A percentile compares a stretch with the other conserved stretches of the same genome.
phyloP scores from a whole-genome alignment of 2,329 filamentous ascomycete genomes.

The Xylaria hypoxylon region DNA sequence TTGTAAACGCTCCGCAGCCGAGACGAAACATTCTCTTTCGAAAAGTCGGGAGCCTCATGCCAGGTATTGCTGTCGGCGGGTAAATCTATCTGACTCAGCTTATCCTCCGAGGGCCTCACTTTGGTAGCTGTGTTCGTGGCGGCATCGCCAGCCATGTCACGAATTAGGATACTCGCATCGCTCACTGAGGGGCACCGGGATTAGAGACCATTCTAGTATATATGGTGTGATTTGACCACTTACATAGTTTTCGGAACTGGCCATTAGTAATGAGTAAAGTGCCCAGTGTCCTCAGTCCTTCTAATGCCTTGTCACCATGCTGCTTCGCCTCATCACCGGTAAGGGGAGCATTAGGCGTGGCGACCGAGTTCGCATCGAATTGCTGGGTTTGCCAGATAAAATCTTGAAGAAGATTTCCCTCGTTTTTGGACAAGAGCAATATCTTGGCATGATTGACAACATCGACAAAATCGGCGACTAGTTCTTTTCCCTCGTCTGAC shows the following conservation, averaged over 20 bases:
- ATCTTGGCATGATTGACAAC: slow-evolving; percentile 85
- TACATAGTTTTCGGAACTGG: slow-evolving; percentile 91
- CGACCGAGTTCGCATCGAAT: slow-evolving; percentile 72
- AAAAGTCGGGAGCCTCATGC: slow-evolving; percentile 86
- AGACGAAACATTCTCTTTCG: slow-evolving; percentile 74
- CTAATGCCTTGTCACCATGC: slow-evolving; percentile 83
- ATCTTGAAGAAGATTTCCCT: slow-evolving; percentile 93
- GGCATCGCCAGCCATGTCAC: slow-evolving; percentile 92
- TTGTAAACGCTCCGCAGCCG: slow-evolving; percentile 74
- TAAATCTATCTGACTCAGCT: slow-evolving; percentile 80
- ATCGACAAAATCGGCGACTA: slow-evolving; percentile 80
- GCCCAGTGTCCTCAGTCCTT: slow-evolving; percentile 88
- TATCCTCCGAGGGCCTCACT: slow-evolving; percentile 82
- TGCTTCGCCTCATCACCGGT: slow-evolving; percentile 82
- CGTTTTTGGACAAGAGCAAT: slow-evolving; percentile 91
- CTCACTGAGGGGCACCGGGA: slow-evolving; percentile 62
- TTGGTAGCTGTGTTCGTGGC: slow-evolving; percentile 80
- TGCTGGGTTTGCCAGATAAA: slow-evolving; percentile 95
- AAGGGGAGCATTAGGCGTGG: slow-evolving; percentile 73
- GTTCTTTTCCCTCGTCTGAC: slow-evolving; percentile 81
- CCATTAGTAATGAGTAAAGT: slow-evolving; percentile 94
- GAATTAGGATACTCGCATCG: slow-evolving; percentile 82
- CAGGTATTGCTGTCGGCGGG: slow-evolving; percentile 92
- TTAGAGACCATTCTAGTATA: background rate
- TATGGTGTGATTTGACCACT: slow-evolving; percentile 52